Base-by-base conservation (phyloP, 192 early-diverging fungal species). In the Chytriomyces sp. region DNA sequence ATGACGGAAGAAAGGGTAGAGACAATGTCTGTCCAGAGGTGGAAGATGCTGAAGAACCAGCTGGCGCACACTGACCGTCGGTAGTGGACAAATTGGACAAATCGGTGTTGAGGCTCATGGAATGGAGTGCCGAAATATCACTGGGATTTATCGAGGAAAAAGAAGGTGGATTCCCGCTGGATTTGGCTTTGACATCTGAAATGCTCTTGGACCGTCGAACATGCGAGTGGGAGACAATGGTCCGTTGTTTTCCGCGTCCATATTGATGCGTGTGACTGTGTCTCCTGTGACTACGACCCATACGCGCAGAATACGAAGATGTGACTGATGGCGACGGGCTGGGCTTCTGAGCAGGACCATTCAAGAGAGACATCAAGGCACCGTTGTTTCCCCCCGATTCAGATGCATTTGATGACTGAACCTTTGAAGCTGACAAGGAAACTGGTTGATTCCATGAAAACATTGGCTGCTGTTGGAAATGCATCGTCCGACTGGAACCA, bases 381-480 rank as follows among this genome's bases (percentile, higher is more conserved):
- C 32, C n/a, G n/a, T 17, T 22, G 41, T n/a, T n/a, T n/a, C n/a
- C n/a, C n/a, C n/a, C n/a, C n/a, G n/a, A n/a, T n/a, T n/a, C n/a
- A n/a, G 34, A 64, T 22, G n/a, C 62, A 44, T 39, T 64, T 64
- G 40, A 64, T 33, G n/a, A 44, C 14, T 44, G 31, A 7, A 22
- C n/a, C 34, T 44, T 8, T 61, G 59, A 12, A 37, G 28, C 26
- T 61, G 17, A 30, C 10, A 19, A 17, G n/a, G n/a, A 57, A 12
- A 12, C 55, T 25, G 17, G 19, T 2, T 17, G 28, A 28, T 57
- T 26, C 55, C 59, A 32, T 37, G 59, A 31, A 19, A 61, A 32
- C 14, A 37, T 36, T 34, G 30, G 59, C 12, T 22, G 59, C 44
- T 49, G 44, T 22, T 49, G 17, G 44, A 22, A 14, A 49, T 22